Evolutionary conservation across 441 rosid species (phyloP), one percentile per base, ranked within the genome.

Genomic region (Jatropha podagrica): DNA sequence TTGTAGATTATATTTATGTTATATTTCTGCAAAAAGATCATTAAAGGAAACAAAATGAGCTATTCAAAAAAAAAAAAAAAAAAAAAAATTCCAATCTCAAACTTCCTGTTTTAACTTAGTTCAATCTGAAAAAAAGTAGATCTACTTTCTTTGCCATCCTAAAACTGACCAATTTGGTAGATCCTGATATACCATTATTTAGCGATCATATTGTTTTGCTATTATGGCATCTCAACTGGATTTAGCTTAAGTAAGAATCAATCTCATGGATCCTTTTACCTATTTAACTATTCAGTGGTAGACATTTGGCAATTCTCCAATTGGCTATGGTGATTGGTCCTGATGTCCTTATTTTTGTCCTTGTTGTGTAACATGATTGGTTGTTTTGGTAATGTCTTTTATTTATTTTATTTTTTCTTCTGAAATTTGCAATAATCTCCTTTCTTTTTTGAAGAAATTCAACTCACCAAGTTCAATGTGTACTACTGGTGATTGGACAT

Each of bases 381-480:
- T 44, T 63, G 38, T 9, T 5, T 52, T 59, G 46, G 5, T n/a
- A 9, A 9, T 6, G 8, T 44, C n/a, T 60, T 15, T 65, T 52
- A 13, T 37, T 11, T 32, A 27, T 32, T 18, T 4, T 6, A 32
- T 71, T 65, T 64, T 46, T 27, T 75, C 54, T 54, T 79, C 65
- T 85, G 76, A 65, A 67, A 68, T 73, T 74, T 70, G 44, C 14
- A 62, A 78, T 77, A 23, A 58, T 51, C 18, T 41, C 46, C 56
- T 74, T 72, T 81, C 72, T 77, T 72, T 72, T 65, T 75, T 86
- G 79, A 75, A 95, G 99, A 95, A 95, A 91, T 93, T 95, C 85
- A 90, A 93, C 85, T 93, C 95, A 42, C 99, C 98, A 75, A 92
- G 93, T 84, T 87, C 94, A 79, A 73, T 82, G 55, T 90, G 89